Conservation (phyloP, 2,329 filamentous ascomycete genomes). For the Stachybotrys echinatus region DNA sequence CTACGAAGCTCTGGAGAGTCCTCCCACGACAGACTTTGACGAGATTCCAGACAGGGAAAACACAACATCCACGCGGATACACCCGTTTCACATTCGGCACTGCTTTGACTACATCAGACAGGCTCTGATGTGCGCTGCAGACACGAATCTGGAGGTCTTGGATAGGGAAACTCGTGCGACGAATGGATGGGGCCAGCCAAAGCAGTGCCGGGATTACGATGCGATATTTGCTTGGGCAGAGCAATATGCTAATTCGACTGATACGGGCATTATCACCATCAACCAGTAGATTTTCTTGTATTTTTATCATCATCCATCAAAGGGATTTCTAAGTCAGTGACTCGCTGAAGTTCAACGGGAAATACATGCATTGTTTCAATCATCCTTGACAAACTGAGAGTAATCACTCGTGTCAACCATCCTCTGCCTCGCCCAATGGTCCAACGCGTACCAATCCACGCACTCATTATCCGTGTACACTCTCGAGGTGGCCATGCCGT, state of each 20-base stretch:
- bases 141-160: slow-evolving; percentile 1
- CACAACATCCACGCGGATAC: not conserved
- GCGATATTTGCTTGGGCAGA: not conserved
- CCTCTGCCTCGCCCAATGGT: slow-evolving; percentile 2
- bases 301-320: not conserved
- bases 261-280: not conserved
- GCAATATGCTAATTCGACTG: not conserved
- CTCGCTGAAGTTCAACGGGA: no score
- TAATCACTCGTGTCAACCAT: slow-evolving; percentile 3
- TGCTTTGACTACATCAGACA: slow-evolving; percentile 3
- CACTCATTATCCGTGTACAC: slow-evolving; percentile 4
- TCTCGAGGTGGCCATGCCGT: slow-evolving; percentile 2
- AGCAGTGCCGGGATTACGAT: not conserved
- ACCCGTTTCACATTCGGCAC: not conserved
- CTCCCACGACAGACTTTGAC: not conserved
- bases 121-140: not conserved
- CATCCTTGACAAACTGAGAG: not conserved
- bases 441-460: not conserved
- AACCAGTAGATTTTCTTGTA: not conserved
- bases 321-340: not conserved
- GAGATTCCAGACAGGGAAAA: not conserved
- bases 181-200: not conserved
- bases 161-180: not conserved
- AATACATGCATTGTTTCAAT: no score
- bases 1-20: not conserved